Evolutionary conservation across 2,329 filamentous ascomycete species (phyloP).

Genomic region (Dactylellina drechsleri): DNA sequence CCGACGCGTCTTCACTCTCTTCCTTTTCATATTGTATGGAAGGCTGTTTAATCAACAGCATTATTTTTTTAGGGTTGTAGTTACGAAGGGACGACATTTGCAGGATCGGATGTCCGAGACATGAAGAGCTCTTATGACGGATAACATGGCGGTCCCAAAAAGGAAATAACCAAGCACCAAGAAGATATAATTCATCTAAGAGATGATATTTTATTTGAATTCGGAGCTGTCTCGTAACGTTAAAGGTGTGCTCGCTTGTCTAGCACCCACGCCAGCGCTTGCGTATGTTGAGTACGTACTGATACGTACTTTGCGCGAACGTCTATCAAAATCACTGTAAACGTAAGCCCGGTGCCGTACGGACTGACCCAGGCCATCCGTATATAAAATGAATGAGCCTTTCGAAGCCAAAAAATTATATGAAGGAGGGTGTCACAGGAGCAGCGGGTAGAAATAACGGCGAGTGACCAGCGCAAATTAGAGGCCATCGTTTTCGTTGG

Average conservation of each 20-base stretch:
- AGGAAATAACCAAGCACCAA: not conserved
- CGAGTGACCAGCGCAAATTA: slow-evolving; percentile 4
- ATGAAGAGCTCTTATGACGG: not conserved
- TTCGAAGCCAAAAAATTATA: not conserved
- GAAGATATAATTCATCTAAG: not conserved
- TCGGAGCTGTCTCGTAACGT: not conserved
- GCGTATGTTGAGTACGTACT: slow-evolving; percentile 22
- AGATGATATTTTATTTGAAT: not conserved
- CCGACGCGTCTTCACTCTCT: not conserved
- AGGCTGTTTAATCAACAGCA: no score
- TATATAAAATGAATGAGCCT: no score
- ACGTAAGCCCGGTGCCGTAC: slow-evolving; percentile 11
- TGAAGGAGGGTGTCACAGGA: slow-evolving; percentile 29
- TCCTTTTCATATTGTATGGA: no score
- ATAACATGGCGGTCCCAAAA: slow-evolving; percentile 7
- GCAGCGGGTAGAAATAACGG: not conserved
- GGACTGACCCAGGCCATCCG: no score
- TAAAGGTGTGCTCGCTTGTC: slow-evolving; percentile 1
- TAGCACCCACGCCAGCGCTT: slow-evolving; percentile 16
- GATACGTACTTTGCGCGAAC: not conserved
- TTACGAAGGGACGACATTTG: not conserved
- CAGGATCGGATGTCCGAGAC: slow-evolving; percentile 12
- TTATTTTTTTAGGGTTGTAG: no score
- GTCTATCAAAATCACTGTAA: not conserved
- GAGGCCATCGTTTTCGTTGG: slow-evolving; percentile 10